These are phyloP conservation scores for Fusarium anguioides DNA, from an alignment of 2,329 filamentous ascomycete genomes.

Conservation along the genomic window DNA sequence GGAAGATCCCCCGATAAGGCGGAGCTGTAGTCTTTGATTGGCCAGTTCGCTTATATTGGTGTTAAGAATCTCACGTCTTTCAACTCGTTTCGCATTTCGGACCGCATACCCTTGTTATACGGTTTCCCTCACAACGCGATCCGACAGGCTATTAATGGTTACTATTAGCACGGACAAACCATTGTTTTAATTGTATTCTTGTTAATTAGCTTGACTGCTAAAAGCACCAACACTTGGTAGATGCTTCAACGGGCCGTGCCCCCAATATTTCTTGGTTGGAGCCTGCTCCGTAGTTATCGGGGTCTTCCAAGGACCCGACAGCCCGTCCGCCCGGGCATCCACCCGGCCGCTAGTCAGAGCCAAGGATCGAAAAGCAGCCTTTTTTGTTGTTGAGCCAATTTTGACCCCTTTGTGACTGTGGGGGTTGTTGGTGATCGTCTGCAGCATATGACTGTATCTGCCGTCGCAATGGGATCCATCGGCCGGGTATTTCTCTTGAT, in stretches of 20 bases:
- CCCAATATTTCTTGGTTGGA: neutral
- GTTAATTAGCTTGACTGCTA: neutral
- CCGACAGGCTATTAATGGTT: conserved; percentile 2
- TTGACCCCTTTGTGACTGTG: conserved; percentile 5
- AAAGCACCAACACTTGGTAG: neutral
- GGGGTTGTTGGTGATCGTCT: neutral
- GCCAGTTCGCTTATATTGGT: neutral
- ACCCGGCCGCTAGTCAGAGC: conserved; percentile 8
- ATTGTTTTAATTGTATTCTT: neutral
- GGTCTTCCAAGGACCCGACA: conserved; percentile 49
- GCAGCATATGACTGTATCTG: neutral
- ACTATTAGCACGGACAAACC: conserved; percentile 9
- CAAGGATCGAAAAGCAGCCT: neutral
- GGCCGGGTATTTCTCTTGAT: neutral
- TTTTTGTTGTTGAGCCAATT: neutral
- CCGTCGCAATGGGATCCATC: conserved; percentile 3
- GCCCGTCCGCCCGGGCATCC: conserved; percentile 32
- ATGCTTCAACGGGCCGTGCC: conserved; percentile 9
- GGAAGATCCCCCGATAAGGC: conserved; percentile 23
- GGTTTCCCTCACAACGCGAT: neutral
- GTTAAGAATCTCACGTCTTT: too few species aligned
- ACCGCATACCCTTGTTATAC: neutral
- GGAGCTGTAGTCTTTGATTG: conserved; percentile 5
- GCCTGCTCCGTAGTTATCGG: conserved; percentile 40
- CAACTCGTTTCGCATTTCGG: too few species aligned